phyloP scores from a whole-genome alignment of 2,329 filamentous ascomycete genomes.

The Neonectria neomacrospora region DNA sequence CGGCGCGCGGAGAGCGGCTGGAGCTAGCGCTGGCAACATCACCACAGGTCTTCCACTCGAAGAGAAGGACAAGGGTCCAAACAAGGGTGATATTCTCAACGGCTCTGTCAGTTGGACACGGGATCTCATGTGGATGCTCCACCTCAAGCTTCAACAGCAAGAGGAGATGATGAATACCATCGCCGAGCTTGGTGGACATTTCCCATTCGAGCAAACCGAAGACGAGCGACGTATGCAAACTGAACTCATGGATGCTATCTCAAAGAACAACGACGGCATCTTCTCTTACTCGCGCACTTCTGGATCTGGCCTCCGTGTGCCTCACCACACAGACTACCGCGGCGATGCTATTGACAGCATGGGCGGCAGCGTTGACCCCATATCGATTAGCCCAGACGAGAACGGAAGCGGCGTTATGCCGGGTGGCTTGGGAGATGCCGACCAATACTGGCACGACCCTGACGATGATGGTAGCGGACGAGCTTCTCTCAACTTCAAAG shows the following conservation, averaged over 20 bases:
- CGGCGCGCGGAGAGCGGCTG: conserved; percentile 81
- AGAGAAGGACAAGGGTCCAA: conserved; percentile 98
- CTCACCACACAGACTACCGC: conserved; percentile 90
- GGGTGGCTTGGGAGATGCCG: conserved; percentile 62
- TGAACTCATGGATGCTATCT: conserved; percentile 87
- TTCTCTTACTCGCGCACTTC: conserved; percentile 87
- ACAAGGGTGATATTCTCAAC: conserved; percentile 98
- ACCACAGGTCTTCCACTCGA: conserved; percentile 93
- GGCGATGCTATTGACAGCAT: conserved; percentile 76
- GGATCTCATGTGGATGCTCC: conserved; percentile 96
- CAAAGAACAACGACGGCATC: conserved; percentile 79
- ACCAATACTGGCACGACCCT: conserved; percentile 73
- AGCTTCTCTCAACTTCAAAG: conserved; percentile 80
- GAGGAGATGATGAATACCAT: conserved; percentile 85
- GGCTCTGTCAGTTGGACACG: conserved; percentile 97
- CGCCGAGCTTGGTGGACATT: conserved; percentile 75
- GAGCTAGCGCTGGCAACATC: conserved; percentile 79
- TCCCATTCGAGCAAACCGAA: conserved; percentile 86
- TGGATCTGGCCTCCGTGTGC: conserved; percentile 88
- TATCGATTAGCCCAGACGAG: conserved; percentile 54
- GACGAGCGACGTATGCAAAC: conserved; percentile 96
- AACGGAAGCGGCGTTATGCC: conserved; percentile 51
- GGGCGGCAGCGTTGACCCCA: conserved; percentile 50
- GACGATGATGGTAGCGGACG: conserved; percentile 79
- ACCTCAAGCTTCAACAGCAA: conserved; percentile 89